Evolutionary conservation across 1,139 yeast genomes (phyloP).

Genomic region (Torulaspora pretoriensis): DNA sequence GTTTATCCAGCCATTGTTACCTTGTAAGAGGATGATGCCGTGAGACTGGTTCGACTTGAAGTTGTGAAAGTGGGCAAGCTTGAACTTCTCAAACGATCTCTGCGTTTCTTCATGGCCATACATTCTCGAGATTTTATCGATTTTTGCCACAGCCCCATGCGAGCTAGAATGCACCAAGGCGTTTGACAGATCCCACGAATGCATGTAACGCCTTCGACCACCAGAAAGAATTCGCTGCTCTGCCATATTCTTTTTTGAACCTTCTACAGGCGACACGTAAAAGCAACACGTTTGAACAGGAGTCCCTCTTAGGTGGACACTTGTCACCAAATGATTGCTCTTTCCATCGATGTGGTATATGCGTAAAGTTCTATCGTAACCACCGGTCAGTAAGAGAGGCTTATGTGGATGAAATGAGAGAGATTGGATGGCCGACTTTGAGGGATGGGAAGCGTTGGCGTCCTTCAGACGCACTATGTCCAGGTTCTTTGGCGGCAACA

Average conservation of each 20-base stretch:
- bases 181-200: slow-evolving; percentile 74
- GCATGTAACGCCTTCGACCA: slow-evolving; percentile 89
- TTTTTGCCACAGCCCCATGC: slow-evolving; percentile 42
- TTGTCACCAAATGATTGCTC: slow-evolving; percentile 71
- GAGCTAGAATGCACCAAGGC: slow-evolving; percentile 25
- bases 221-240: slow-evolving; percentile 64
- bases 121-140: slow-evolving; percentile 81
- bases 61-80: slow-evolving; percentile 46
- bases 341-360: slow-evolving; percentile 92
- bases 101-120: slow-evolving; percentile 89
- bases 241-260: slow-evolving; percentile 14
- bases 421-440: slow-evolving; percentile 78
- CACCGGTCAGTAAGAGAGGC: slow-evolving; percentile 82
- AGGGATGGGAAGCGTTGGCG: slow-evolving; percentile 66
- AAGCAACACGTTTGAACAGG: slow-evolving; percentile 69
- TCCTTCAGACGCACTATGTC: slow-evolving; percentile 80
- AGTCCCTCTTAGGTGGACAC: slow-evolving; percentile 69
- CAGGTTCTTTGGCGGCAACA: slow-evolving; percentile 66
- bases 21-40: slow-evolving; percentile 66
- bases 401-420: slow-evolving; percentile 80
- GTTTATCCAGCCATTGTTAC: slow-evolving; percentile 89
- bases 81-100: slow-evolving; percentile 81
- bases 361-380: slow-evolving; percentile 84
- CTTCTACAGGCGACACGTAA: slow-evolving; percentile 26
- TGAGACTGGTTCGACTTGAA: slow-evolving; percentile 47